Evolutionary conservation across 78 protist genomes (phyloP), one percentile per base, ranked within the genome.

Genomic region (Planoprotostelium fungivorum): DNA sequence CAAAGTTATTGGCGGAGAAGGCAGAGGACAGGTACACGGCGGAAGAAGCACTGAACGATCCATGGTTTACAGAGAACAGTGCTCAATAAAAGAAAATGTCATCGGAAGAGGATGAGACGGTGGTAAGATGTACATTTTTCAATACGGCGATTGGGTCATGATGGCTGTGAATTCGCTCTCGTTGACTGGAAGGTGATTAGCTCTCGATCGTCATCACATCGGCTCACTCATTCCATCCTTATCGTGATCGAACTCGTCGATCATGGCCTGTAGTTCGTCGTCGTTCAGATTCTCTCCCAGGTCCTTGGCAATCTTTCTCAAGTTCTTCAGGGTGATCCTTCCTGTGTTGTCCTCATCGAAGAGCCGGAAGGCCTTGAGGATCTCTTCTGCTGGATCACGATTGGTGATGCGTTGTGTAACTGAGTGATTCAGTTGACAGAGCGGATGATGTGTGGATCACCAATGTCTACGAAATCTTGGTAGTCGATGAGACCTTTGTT

Each of bases 191-290:
- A n/a, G n/a, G n/a, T n/a, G n/a, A n/a, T n/a, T n/a, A n/a, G n/a
- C n/a, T n/a, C n/a, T n/a, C n/a, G n/a, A n/a, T n/a, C n/a, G n/a
- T n/a, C n/a, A n/a, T n/a, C n/a, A n/a, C n/a, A n/a, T n/a, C n/a
- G n/a, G n/a, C n/a, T n/a, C 73, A 51, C 73, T 93, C 86, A 89
- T 93, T 37, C 99, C 99, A 63, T 96, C 98, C 36, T 95, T 93
- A 89, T 96, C 97, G 25, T 90, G 95, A 87, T 98, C 99, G 34
- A 98, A 98, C 93, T 98, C 98, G 35, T 96, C 98, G 63, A 98
- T 96, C 99, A 96, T 96, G 89, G 96, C 98, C 94, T 95, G 95
- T 23, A 97, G 91, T 86, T 96, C 97, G 86, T 97, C 97, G 63
- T 97, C 98, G 34, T 89, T 51, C 87, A 95, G 88, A 88, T 89